Evolutionary conservation across 495 filamentous ascomycete genomes (phyloP), one percentile per base, ranked within the genome.

Genomic region (Penicillium flavigenum): DNA sequence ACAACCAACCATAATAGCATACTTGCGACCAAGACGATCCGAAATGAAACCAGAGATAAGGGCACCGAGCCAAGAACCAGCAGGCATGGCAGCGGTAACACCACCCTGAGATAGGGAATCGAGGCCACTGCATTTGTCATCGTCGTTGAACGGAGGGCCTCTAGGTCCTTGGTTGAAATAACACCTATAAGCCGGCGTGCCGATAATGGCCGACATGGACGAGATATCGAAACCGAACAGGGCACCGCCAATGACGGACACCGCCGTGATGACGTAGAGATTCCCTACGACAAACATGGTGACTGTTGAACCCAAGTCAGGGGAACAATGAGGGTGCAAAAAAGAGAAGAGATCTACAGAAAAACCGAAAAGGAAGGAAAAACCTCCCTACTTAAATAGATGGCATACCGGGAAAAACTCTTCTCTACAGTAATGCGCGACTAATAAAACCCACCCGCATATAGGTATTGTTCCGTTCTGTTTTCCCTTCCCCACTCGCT

Each of bases 191-290:
- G 70, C 63, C 9, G 65, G 56, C n/a, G 65, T 66, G 34, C 48
- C 56, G 42, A 72, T 48, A 38, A 67, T 89, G 53, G 88, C 89
- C 8, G 83, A 88, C 88, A 91, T 87, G 27, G 87, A 90, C 61
- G 82, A 82, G 72, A 91, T 91, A 76, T 91, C 90, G 65, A 92
- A 91, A 57, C 89, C 89, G 64, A 96, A 93, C 22, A 93, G 81
- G 51, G 81, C 86, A 65, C 90, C 91, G 57, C 91, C 90, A 58
- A 89, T 79, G 59, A 93, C 86, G 67, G 88, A 78, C 69, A 89
- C 81, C 64, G 85, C 86, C 59, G 89, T 82, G 67, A 92, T 91
- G 43, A 86, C 69, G 62, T 91, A 91, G 64, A 90, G 82, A 68
- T 90, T 90, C 19, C 86, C 63, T 31, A 66, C 85, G 47, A 86